Percentiles rank a stretch among this genome's conserved stretches.
Evolutionary conservation across 192 early-diverging fungal species (phyloP).

Genomic region (Gaertneriomyces sp.): DNA sequence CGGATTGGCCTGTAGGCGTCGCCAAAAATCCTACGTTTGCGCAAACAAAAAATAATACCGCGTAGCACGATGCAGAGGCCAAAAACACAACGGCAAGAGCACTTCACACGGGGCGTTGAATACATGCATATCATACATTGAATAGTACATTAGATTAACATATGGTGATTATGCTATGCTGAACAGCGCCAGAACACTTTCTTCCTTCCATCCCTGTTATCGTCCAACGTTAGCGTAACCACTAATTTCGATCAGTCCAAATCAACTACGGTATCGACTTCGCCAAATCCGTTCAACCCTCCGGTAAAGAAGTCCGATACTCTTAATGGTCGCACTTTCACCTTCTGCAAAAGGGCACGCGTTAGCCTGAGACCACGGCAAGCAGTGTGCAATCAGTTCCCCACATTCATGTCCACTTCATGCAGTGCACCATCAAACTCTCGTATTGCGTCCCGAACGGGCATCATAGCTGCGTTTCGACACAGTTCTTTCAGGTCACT

Average conservation of each 20-base stretch:
- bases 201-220: too few species aligned
- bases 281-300: not conserved
- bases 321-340: constrained; percentile 34
- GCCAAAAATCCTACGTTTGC: too few species aligned
- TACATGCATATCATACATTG: too few species aligned
- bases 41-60: too few species aligned
- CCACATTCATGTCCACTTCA: constrained; percentile 18
- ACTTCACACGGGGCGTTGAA: too few species aligned
- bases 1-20: too few species aligned
- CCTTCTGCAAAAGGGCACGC: constrained; percentile 5
- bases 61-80: too few species aligned
- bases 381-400: constrained; percentile 5
- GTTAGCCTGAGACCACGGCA: not conserved
- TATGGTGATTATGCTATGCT: too few species aligned
- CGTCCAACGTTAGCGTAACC: too few species aligned
- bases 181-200: too few species aligned
- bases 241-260: constrained; percentile 14
- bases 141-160: too few species aligned
- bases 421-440: constrained; percentile 17
- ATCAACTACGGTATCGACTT: constrained; percentile 13
- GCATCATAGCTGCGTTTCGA: constrained; percentile 93
- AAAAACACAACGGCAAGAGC: too few species aligned
- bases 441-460: constrained; percentile 64
- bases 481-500: constrained; percentile 98
- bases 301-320: constrained; percentile 35